Evolutionary conservation across 1,139 yeast species (phyloP).

Genomic region (Yamadazyma diospyri): DNA sequence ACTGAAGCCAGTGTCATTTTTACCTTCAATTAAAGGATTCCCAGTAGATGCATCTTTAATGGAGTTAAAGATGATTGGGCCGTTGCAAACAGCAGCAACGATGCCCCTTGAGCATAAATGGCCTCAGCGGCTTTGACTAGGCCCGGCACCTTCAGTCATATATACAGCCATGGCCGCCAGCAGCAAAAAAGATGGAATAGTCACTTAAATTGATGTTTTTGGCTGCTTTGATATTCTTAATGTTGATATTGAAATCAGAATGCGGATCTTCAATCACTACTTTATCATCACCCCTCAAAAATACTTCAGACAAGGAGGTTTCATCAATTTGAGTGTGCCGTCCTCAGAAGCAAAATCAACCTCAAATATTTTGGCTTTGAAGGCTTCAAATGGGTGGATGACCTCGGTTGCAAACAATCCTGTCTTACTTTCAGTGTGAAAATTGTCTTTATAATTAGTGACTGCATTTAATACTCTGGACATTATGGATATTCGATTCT

Average conservation of each 20-base stretch:
- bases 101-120: conserved; percentile 53
- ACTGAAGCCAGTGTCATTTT: conserved; percentile 58
- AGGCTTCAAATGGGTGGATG: conserved; percentile 50
- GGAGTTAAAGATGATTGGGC: conserved; percentile 52
- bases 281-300: conserved; percentile 44
- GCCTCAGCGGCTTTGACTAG: conserved; percentile 43
- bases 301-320: conserved; percentile 40
- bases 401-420: conserved; percentile 57
- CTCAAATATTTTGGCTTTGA: conserved; percentile 44
- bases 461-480: conserved; percentile 48
- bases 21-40: conserved; percentile 45
- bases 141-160: conserved; percentile 46
- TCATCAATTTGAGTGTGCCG: conserved; percentile 53
- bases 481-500: conserved; percentile 18
- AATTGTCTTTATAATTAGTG: conserved; percentile 44
- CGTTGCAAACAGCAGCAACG: conserved; percentile 65
- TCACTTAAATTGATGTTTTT: conserved; percentile 44
- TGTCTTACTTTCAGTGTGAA: conserved; percentile 56
- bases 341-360: conserved; percentile 55
- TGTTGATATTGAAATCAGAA: conserved; percentile 33
- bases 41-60: conserved; percentile 33
- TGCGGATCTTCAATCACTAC: conserved; percentile 31
- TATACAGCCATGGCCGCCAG: conserved; percentile 62
- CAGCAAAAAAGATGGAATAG: conserved; percentile 52
- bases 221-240: conserved; percentile 37